phyloP scores from a whole-genome alignment of 1,139 yeast species.

The Keqinozyma sinolaborantium region DNA sequence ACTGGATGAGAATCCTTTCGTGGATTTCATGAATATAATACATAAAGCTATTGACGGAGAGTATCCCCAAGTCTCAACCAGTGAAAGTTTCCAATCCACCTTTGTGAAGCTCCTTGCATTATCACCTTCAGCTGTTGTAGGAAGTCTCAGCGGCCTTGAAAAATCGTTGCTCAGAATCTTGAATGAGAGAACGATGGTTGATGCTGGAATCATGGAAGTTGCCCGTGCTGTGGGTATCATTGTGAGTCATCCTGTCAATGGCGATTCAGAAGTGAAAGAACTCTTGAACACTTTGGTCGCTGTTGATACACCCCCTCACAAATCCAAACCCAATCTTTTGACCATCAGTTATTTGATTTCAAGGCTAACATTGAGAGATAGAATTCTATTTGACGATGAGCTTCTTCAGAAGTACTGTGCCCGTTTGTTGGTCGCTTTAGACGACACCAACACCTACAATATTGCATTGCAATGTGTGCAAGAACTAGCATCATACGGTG shows the following conservation, averaged over 20 bases:
- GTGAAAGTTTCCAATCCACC: conserved; percentile 22
- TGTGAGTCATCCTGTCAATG: conserved; percentile 39
- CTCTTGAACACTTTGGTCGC: conserved; percentile 9
- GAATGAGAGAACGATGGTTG: conserved; percentile 19
- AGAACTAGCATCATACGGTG: conserved; percentile 62
- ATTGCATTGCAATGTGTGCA: conserved; percentile 45
- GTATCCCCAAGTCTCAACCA: conserved; percentile 11
- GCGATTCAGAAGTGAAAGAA: conserved; percentile 7
- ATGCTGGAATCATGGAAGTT: conserved; percentile 34
- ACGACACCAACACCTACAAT: conserved; percentile 18
- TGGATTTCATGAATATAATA: conserved; percentile 18
- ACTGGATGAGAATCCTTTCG: conserved; percentile 15
- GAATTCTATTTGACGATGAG: conserved; percentile 20
- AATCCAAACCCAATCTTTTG: conserved; percentile 23
- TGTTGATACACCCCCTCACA: conserved; percentile 12
- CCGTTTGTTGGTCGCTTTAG: conserved; percentile 14
- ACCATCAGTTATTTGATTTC: conserved; percentile 50
- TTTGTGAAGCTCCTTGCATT: conserved; percentile 34
- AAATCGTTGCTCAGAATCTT: conserved; percentile 21
- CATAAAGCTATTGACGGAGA: conserved; percentile 28
- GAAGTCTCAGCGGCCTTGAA: conserved; percentile 15
- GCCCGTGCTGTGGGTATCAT: conserved; percentile 56
- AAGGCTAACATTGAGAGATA: conserved; percentile 40
- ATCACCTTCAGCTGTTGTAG: conserved; percentile 27
- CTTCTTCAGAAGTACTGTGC: conserved; percentile 13